These are phyloP conservation scores for Pichia sp. DNA, from an alignment of 1,139 yeast genomes.

Conservation along the genomic window DNA sequence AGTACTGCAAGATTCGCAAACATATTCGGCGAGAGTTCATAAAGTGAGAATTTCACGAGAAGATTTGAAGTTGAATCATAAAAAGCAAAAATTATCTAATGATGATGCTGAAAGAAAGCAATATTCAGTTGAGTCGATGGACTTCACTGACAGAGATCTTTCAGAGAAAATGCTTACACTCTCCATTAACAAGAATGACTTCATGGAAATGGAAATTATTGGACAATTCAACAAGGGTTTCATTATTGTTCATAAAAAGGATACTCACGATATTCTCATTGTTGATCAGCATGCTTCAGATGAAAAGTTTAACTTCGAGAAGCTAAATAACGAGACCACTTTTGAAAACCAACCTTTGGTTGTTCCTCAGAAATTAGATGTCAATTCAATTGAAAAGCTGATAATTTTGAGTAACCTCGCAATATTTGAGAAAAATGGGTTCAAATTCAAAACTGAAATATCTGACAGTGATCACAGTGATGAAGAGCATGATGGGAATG, in stretches of 20 bases:
- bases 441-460: constrained; percentile 42
- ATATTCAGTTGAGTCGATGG: constrained; percentile 11
- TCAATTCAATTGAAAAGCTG: constrained; percentile 74
- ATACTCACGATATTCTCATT: constrained; percentile 53
- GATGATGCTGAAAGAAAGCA: too few species aligned
- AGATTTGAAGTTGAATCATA: not conserved
- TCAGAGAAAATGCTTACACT: constrained; percentile 50
- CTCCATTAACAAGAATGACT: constrained; percentile 56
- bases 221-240: constrained; percentile 96
- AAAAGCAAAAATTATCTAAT: too few species aligned
- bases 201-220: constrained; percentile 61
- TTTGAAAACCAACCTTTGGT: constrained; percentile 69
- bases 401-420: constrained; percentile 51
- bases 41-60: not conserved
- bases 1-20: too few species aligned
- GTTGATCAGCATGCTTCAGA: constrained; percentile 98
- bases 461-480: constrained; percentile 36
- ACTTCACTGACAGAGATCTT: constrained; percentile 33
- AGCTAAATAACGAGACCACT: constrained; percentile 44
- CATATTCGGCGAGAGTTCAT: too few species aligned
- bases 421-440: constrained; percentile 70
- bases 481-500: constrained; percentile 31
- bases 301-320: constrained; percentile 86
- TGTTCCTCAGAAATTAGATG: constrained; percentile 52
- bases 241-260: constrained; percentile 45